Percentiles rank a stretch among this genome's conserved stretches.
phyloP scores from a whole-genome alignment of 1,139 yeast genomes.

The Arxiozyma heterogenica region DNA sequence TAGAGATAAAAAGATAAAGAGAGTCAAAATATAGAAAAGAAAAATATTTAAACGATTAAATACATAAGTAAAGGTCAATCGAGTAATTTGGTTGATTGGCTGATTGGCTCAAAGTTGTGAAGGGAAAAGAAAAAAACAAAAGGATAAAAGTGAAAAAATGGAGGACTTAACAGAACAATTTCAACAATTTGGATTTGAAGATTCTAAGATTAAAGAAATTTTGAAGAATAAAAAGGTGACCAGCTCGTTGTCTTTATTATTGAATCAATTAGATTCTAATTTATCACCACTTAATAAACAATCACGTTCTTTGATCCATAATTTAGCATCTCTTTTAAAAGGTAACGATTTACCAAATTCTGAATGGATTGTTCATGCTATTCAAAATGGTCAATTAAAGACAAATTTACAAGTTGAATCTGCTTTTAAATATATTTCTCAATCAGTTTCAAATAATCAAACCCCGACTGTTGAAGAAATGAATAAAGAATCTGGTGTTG shows the following conservation, averaged over 20 bases:
- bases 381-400: slow-evolving; percentile 54
- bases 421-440: slow-evolving; percentile 56
- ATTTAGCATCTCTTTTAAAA: slow-evolving; percentile 61
- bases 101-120: background rate
- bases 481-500: slow-evolving; percentile 69
- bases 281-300: slow-evolving; percentile 38
- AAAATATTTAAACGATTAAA: too few species aligned
- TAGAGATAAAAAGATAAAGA: too few species aligned
- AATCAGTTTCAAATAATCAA: slow-evolving; percentile 35
- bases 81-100: background rate
- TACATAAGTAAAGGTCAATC: too few species aligned
- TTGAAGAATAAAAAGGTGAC: slow-evolving; percentile 80
- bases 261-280: slow-evolving; percentile 35
- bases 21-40: background rate
- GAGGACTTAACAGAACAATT: slow-evolving; percentile 33
- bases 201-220: slow-evolving; percentile 63
- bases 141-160: slow-evolving; percentile 3
- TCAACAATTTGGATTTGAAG: slow-evolving; percentile 58
- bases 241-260: slow-evolving; percentile 51
- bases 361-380: slow-evolving; percentile 47
- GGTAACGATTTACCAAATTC: slow-evolving; percentile 36
- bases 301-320: slow-evolving; percentile 57
- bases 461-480: slow-evolving; percentile 39
- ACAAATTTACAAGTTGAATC: slow-evolving; percentile 70
- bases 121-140: background rate